A percentile compares a stretch with the other conserved stretches of the same genome.
Evolutionary conservation across 495 filamentous ascomycete genomes (phyloP).

Genomic region (Cladorrhinum samala): DNA sequence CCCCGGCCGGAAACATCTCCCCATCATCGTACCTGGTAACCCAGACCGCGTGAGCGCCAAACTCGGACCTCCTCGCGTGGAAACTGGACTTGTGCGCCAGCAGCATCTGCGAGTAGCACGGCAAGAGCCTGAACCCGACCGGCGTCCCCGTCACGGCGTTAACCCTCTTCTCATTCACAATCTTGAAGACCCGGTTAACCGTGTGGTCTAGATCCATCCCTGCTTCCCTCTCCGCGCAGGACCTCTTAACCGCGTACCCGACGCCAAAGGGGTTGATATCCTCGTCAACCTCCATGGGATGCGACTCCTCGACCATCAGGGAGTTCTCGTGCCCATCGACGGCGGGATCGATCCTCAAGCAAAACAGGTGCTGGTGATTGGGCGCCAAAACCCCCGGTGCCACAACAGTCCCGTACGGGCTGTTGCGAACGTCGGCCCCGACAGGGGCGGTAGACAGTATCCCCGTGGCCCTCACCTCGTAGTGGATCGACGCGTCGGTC

Average conservation of each 20-base stretch:
- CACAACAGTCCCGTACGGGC: constrained; percentile 72
- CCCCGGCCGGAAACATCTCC: constrained; percentile 75
- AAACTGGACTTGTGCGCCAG: constrained; percentile 62
- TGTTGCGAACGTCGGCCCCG: constrained; percentile 56
- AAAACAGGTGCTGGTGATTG: constrained; percentile 88
- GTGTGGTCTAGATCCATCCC: constrained; percentile 51
- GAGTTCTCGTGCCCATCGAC: constrained; percentile 71
- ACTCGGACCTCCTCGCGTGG: constrained; percentile 72
- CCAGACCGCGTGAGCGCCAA: constrained; percentile 75
- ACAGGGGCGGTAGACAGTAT: constrained; percentile 81
- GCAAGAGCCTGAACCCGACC: constrained; percentile 71
- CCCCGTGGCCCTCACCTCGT: constrained; percentile 81
- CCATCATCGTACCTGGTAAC: constrained; percentile 70
- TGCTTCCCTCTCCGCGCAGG: constrained; percentile 52
- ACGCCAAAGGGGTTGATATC: constrained; percentile 73
- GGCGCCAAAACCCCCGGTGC: constrained; percentile 72
- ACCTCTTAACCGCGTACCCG: constrained; percentile 62
- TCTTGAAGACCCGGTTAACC: constrained; percentile 69
- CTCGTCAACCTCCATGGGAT: constrained; percentile 39
- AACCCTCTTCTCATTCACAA: constrained; percentile 70
- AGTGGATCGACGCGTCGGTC: constrained; percentile 70
- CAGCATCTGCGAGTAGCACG: constrained; percentile 71
- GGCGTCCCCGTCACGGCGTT: constrained; percentile 67
- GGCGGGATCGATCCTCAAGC: constrained; percentile 75
- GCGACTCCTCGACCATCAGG: constrained; percentile 62